Conservation (phyloP, 345 rosid genomes). For the Jatropha curcas region DNA sequence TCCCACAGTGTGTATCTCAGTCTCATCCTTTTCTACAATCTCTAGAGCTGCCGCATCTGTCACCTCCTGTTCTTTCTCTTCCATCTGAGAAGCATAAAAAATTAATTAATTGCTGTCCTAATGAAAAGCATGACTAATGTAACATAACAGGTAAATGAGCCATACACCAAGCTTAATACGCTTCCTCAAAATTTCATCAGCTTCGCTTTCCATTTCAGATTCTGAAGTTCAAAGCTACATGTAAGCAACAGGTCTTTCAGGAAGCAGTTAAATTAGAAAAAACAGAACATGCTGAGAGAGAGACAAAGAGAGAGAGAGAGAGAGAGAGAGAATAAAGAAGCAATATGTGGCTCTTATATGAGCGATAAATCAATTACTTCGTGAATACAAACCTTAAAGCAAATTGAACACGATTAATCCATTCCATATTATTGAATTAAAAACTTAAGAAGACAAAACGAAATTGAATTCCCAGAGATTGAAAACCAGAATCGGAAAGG, state of each 20-base stretch:
- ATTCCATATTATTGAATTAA: no score
- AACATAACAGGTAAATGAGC: background rate
- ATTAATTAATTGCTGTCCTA: background rate
- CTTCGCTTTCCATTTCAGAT: constrained; percentile 45
- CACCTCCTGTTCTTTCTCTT: constrained; percentile 43
- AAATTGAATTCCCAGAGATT: background rate
- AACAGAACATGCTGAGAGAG: background rate
- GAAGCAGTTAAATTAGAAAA: background rate
- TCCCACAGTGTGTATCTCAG: constrained; percentile 45
- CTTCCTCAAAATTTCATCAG: constrained; percentile 47
- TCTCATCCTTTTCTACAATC: constrained; percentile 51
- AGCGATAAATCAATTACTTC: no score
- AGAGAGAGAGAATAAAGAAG: background rate
- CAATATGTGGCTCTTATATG: no score
- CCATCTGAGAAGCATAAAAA: constrained; percentile 38
- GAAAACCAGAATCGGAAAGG: no score
- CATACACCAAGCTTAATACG: constrained; percentile 65
- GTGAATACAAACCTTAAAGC: no score
- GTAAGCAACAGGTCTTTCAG: background rate
- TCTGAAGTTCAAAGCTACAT: constrained; percentile 1
- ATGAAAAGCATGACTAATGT: background rate
- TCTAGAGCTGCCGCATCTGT: constrained; percentile 37
- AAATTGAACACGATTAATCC: no score
- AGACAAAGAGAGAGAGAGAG: background rate
- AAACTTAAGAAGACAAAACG: no score